phyloP scores from a whole-genome alignment of 1,284 basidiomycete genomes.

The Exsudoporus floridanus region DNA sequence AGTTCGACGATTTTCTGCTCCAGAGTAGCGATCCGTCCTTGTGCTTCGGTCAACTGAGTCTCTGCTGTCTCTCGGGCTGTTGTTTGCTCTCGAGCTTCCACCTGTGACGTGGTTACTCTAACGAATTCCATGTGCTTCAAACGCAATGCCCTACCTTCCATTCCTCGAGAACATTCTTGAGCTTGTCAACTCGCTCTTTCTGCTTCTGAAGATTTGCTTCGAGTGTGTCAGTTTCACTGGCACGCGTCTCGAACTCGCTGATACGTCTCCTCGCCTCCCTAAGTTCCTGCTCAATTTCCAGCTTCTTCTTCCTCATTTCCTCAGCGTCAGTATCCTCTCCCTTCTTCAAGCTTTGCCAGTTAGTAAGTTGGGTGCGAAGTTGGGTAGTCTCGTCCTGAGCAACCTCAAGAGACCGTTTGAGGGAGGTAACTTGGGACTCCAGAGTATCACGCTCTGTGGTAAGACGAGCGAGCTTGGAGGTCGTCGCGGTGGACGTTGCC shows the following conservation, averaged over 20 bases:
- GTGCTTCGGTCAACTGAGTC: constrained; percentile 30
- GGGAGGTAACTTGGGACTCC: constrained; percentile 50
- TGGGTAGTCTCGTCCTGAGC: constrained; percentile 54
- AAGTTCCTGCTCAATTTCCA: constrained; percentile 56
- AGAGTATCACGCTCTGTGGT: constrained; percentile 57
- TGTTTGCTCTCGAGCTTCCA: constrained; percentile 38
- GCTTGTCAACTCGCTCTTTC: constrained; percentile 43
- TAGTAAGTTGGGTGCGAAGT: constrained; percentile 60
- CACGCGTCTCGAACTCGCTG: constrained; percentile 40
- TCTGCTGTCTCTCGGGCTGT: constrained; percentile 33
- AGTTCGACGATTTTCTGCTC: constrained; percentile 46
- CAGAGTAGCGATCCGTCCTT: constrained; percentile 36
- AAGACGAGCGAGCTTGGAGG: constrained; percentile 55
- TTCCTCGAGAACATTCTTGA: constrained; percentile 41
- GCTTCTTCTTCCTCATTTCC: constrained; percentile 50
- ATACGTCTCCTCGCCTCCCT: constrained; percentile 48
- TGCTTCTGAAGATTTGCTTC: constrained; percentile 41
- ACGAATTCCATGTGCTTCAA: neutral
- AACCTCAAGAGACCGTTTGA: constrained; percentile 56
- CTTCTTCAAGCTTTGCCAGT: constrained; percentile 66
- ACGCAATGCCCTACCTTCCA: constrained; percentile 42
- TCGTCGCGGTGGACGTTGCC: constrained; percentile 44
- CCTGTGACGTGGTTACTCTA: constrained; percentile 27
- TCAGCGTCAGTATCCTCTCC: constrained; percentile 61
- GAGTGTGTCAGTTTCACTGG: constrained; percentile 16